These are phyloP conservation scores for Talaromyces nanjingensis DNA, from an alignment of 495 filamentous ascomycete genomes.

Conservation along the genomic window DNA sequence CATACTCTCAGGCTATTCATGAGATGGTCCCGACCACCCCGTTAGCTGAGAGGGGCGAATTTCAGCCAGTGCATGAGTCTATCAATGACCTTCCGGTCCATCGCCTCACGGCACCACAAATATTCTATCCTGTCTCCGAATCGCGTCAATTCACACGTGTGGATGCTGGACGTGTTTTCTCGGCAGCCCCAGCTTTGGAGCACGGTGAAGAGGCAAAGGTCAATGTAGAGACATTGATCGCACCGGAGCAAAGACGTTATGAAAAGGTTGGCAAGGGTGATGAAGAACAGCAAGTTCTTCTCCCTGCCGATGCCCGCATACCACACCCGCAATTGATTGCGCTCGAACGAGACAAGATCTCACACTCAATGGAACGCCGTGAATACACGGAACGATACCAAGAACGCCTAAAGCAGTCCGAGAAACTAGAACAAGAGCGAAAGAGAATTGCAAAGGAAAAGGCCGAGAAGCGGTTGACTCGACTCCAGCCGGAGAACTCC, in stretches of 20 bases:
- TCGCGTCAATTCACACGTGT: slow-evolving; percentile 81
- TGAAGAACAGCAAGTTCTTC: slow-evolving; percentile 46
- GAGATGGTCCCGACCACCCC: slow-evolving; percentile 68
- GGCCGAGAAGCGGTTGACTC: slow-evolving; percentile 30
- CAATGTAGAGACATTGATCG: slow-evolving; percentile 24
- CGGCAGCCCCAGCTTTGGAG: slow-evolving; percentile 34
- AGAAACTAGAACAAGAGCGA: slow-evolving; percentile 29
- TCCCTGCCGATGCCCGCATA: slow-evolving; percentile 79
- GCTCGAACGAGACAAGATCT: slow-evolving; percentile 39
- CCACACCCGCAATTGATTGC: slow-evolving; percentile 79
- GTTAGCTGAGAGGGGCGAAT: slow-evolving; percentile 19
- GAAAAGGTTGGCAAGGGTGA: slow-evolving; percentile 38
- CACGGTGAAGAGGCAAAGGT: slow-evolving; percentile 12
- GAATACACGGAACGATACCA: slow-evolving; percentile 32
- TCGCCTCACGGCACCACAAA: slow-evolving; percentile 67
- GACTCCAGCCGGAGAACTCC: slow-evolving; percentile 42
- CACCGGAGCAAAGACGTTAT: slow-evolving; percentile 22
- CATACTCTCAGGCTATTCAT: slow-evolving; percentile 69
- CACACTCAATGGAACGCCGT: slow-evolving; percentile 20
- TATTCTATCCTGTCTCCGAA: slow-evolving; percentile 87
- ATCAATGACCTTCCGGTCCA: slow-evolving; percentile 91
- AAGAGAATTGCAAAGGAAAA: slow-evolving; percentile 30
- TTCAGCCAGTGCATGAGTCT: slow-evolving; percentile 56
- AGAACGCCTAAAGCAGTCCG: slow-evolving; percentile 37
- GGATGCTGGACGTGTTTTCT: slow-evolving; percentile 84